These are phyloP conservation scores for Pseudoneurospora amorphoporcata DNA, from an alignment of 495 filamentous ascomycete species.

Conservation along the genomic window DNA sequence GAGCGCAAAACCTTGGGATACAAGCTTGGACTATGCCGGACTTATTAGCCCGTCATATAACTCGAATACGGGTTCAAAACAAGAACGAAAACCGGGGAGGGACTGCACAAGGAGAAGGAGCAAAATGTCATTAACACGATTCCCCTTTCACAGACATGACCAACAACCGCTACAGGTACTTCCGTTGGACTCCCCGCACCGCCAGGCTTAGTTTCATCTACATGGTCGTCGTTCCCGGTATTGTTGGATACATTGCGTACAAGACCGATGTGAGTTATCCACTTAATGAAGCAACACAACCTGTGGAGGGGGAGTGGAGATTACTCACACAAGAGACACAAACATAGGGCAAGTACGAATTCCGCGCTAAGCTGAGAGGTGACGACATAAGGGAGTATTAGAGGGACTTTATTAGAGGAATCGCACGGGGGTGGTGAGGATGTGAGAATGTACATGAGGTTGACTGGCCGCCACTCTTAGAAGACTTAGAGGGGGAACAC, in stretches of 20 bases:
- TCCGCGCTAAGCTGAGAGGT: constrained; percentile 78
- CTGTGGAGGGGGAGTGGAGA: background rate
- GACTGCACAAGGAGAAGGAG: background rate
- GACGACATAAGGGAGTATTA: constrained; percentile 72
- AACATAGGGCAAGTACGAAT: constrained; percentile 68
- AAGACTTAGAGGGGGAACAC: background rate
- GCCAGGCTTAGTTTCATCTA: constrained; percentile 69
- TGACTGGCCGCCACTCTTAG: background rate
- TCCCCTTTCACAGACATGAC: constrained; percentile 54
- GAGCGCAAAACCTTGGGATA: background rate
- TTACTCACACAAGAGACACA: background rate
- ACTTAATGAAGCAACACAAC: background rate
- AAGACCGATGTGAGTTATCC: constrained; percentile 64
- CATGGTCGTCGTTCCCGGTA: constrained; percentile 54
- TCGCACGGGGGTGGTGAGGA: background rate
- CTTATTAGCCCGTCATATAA: no score
- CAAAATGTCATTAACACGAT: background rate
- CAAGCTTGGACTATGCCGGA: background rate
- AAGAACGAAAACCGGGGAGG: background rate
- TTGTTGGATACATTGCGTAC: constrained; percentile 60
- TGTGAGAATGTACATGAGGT: constrained; percentile 22
- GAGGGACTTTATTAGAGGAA: background rate
- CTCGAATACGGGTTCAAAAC: background rate
- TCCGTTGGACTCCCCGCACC: constrained; percentile 80
- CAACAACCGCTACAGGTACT: constrained; percentile 84